Evolutionary conservation across 768 basidiomycete species (phyloP).

Genomic region (Sporobolomyces pararoseus): DNA sequence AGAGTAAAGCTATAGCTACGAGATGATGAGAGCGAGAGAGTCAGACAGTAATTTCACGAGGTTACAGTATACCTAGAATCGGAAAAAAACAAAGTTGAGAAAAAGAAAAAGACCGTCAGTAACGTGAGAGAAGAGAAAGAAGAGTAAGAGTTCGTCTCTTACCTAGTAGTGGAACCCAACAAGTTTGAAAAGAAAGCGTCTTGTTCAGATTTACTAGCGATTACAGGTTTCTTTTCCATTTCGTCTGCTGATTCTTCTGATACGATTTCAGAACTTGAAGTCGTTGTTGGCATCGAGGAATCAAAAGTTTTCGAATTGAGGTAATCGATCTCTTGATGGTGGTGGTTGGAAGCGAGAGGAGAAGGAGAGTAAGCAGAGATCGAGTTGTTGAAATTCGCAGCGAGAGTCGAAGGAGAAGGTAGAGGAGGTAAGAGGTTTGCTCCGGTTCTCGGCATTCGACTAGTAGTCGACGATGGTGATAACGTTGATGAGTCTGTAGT

Average conservation of each 20-base stretch:
- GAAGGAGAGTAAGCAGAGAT: conserved; percentile 1
- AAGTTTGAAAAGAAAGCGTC: conserved; percentile 35
- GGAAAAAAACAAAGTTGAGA: too few species aligned
- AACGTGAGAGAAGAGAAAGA: background rate
- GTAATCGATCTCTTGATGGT: background rate
- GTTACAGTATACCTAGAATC: conserved; percentile 19
- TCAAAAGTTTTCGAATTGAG: background rate
- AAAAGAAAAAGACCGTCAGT: background rate
- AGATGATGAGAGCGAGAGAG: too few species aligned
- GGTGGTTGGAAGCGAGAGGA: conserved; percentile 8
- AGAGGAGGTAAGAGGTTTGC: conserved; percentile 1
- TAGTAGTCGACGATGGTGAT: too few species aligned
- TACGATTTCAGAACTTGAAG: background rate
- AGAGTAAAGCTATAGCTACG: too few species aligned
- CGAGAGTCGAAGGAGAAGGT: conserved; percentile 3
- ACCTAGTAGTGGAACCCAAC: conserved; percentile 30
- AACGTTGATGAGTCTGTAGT: background rate
- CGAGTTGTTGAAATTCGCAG: background rate
- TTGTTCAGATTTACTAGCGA: conserved; percentile 10
- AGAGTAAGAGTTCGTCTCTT: background rate
- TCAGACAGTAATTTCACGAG: background rate
- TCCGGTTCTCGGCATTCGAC: too few species aligned
- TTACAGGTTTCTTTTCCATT: conserved; percentile 3
- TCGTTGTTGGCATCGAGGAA: background rate
- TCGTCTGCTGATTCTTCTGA: too few species aligned